Base-by-base conservation (phyloP, 768 basidiomycete species). In the Naganishia vishniacii region DNA sequence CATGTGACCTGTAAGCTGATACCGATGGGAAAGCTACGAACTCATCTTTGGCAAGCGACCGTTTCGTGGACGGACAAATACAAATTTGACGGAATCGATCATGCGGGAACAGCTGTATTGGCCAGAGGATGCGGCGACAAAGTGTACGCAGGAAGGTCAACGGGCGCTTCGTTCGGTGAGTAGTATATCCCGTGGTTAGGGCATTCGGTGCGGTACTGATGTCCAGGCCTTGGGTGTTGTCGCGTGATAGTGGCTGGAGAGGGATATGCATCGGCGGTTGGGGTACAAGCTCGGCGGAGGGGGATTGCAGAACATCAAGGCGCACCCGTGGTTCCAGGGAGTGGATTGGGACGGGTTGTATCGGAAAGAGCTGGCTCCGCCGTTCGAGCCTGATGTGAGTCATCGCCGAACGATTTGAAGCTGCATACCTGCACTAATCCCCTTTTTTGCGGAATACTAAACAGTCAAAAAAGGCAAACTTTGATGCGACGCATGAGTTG, bases 401-500 rank as follows among this genome's bases (percentile, higher is more conserved):
- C 34, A 1, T 1, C 15, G 12, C 15, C 11, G 15, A 23, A 6
- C 1, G 4, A 8, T 8, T 4, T n/a, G 28, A 16, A n/a, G 15
- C 8, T 20, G 37, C 26, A 53, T 47, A 28, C 51, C 41, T 23
- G 20, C 25, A 31, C 67, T 70, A 62, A 48, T 29, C 48, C 41
- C 42, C 25, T 60, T 42, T 59, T 20, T 47, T 29, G 32, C 51
- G 25, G 40, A 37, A 28, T 37, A 49, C 44, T n/a, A n/a, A n/a
- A n/a, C 72, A 98, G 93, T 86, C 87, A n/a, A 98, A 97, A 80
- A 95, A 95, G 78, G 91, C 94, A 31, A 97, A 99, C 77, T 99
- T 99, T 74, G 94, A 99, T 74, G 93, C 94, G 28, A 97, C 94
- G 13, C 93, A 98, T 73, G 94, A 99, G 78, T 80, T 99, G 37